Evolutionary conservation across 148 eudicot species (phyloP).

Genomic region (Spergularia bocconei): DNA sequence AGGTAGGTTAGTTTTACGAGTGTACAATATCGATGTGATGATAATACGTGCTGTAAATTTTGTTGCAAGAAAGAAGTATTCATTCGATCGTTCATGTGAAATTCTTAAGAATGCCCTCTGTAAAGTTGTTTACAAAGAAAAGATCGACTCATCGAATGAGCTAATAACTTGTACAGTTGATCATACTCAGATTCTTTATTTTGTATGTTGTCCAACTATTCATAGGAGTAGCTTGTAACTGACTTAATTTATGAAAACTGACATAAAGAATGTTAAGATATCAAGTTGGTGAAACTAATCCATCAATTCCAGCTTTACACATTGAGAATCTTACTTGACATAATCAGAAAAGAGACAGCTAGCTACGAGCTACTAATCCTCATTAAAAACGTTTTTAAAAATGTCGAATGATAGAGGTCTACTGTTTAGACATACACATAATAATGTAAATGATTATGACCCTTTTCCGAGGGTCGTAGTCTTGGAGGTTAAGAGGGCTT

Average conservation of each 20-base stretch:
- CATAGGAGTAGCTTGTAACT: background rate
- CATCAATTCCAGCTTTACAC: conserved; percentile 18
- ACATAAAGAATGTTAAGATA: background rate
- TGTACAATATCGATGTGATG: conserved; percentile 13
- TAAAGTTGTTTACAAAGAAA: no score
- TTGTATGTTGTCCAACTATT: background rate
- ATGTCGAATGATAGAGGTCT: no score
- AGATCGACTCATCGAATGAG: background rate
- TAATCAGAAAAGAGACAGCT: background rate
- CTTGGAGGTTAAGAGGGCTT: no score
- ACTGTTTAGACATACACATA: background rate
- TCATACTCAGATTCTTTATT: background rate
- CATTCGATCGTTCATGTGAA: no score
- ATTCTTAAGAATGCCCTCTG: no score
- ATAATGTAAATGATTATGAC: background rate
- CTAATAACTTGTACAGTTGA: background rate
- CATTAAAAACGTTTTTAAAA: background rate
- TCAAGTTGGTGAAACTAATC: conserved; percentile 17
- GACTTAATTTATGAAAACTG: background rate
- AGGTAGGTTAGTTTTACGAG: background rate
- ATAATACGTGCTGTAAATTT: conserved; percentile 4
- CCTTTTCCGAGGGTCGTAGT: no score
- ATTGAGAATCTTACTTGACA: conserved; percentile 3
- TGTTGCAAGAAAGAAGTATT: background rate
- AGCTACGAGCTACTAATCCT: background rate